Conservation (phyloP, 2,329 filamentous ascomycete genomes). For the Helicocarpus griseus region DNA sequence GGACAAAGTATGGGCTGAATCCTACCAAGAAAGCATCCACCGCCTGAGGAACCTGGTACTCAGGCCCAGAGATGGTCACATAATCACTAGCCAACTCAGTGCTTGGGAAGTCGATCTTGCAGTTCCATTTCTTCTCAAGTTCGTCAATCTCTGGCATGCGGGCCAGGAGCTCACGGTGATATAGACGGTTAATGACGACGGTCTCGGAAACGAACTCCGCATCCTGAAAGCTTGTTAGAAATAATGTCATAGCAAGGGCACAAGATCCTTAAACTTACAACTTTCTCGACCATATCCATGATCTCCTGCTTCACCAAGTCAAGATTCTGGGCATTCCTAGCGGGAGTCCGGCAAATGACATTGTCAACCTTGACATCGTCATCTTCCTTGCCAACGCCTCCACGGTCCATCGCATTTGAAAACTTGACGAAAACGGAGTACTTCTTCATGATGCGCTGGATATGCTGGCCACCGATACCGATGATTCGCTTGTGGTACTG, state of each 20-base stretch:
- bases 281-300: constrained; percentile 97
- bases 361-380: constrained; percentile 99
- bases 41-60: constrained; percentile 96
- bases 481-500: constrained; percentile 99
- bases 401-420: constrained; percentile 96
- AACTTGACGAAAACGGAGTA: constrained; percentile 99
- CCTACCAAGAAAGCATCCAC: constrained; percentile 84
- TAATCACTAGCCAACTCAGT: constrained; percentile 96
- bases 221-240: constrained; percentile 46
- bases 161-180: constrained; percentile 86
- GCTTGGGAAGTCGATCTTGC: constrained; percentile 96
- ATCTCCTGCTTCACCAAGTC: constrained; percentile 98
- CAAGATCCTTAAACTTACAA: constrained; percentile 43
- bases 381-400: constrained; percentile 85
- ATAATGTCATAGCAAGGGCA: background rate
- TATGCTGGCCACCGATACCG: constrained; percentile 94
- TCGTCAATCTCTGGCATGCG: constrained; percentile 85
- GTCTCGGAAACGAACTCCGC: constrained; percentile 94
- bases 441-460: constrained; percentile 99
- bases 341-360: constrained; percentile 94
- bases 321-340: constrained; percentile 90
- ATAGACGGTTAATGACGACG: constrained; percentile 86
- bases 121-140: constrained; percentile 98
- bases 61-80: constrained; percentile 88
- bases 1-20: constrained; percentile 2